Base-by-base conservation (phyloP, 306 rosid species). In the Inga oerstediana region DNA sequence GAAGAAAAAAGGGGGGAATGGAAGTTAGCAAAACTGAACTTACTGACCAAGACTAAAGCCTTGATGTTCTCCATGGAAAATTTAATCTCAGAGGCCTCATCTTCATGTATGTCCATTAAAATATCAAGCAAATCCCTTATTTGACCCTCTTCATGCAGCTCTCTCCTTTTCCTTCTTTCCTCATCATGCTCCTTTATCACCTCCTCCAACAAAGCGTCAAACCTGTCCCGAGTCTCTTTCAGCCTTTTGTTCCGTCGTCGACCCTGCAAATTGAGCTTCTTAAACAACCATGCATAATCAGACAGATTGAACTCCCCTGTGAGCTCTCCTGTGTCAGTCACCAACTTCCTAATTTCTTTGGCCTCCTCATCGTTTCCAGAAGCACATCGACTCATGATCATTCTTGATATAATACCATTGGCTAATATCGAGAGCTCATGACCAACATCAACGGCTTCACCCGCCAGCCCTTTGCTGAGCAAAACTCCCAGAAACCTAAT, bases 41-140 rank as follows among this genome's bases (percentile, higher is more conserved):
- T 24, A 41, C 70, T 78, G 85, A 92, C 94, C 92, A 90, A 11
- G 81, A 92, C 82, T n/a, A 92, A 89, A 78, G 97, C 92, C 79
- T 94, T 90, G 17, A 94, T 86, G 82, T 92, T 90, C 8, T 84
- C 91, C 59, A 77, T 85, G 1, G 82, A 87, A 78, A 92, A 79
- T 9, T 64, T 87, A 11, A 88, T 79, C 83, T 93, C 90, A 7
- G 85, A 80, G 20, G 49, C 79, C 20, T 87, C 82, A 54, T 92
- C 90, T 65, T 87, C 86, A 71, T 85, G 85, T 37, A 85, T 86
- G 17, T 81, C 80, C 20, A 89, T 84, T 62, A 89, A 83, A 73
- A 91, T 91, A 74, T 85, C 75, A 79, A 91, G 94, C 43, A 91
- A 70, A 78, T 87, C 92, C 81, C 70, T 82, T 34, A 74, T 61